A percentile compares a stretch with the other conserved stretches of the same genome.
phyloP scores from a whole-genome alignment of 2,329 filamentous ascomycete genomes.

The Coniella vitis region DNA sequence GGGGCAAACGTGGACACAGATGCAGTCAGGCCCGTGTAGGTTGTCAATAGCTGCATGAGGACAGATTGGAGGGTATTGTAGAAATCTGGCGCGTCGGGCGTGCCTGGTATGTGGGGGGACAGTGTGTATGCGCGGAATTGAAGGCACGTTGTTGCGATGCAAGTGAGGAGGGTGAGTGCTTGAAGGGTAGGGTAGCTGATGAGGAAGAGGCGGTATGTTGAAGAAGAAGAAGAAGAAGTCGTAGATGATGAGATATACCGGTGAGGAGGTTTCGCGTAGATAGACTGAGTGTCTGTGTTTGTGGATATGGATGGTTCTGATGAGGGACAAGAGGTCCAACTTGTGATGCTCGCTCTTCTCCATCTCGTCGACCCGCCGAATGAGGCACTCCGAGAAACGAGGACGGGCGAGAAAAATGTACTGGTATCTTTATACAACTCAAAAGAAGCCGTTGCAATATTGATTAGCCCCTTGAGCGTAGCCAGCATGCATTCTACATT shows the following conservation, averaged over 20 bases:
- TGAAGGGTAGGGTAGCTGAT: conserved; percentile 7
- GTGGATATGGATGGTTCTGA: too few species aligned
- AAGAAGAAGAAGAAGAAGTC: too few species aligned
- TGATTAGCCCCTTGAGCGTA: background rate
- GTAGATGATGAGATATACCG: too few species aligned
- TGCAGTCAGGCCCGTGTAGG: conserved; percentile 3
- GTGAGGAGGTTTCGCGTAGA: too few species aligned
- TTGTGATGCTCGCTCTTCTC: too few species aligned
- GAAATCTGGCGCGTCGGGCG: background rate
- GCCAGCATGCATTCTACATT: conserved; percentile 6
- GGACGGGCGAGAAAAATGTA: too few species aligned
- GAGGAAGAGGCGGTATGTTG: too few species aligned
- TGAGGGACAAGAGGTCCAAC: too few species aligned
- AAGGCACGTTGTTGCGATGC: conserved; percentile 1
- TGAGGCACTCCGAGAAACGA: too few species aligned
- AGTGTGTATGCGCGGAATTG: conserved; percentile 5
- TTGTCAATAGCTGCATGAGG: conserved; percentile 8
- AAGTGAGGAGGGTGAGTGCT: conserved; percentile 5
- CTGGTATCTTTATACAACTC: background rate
- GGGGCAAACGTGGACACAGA: too few species aligned
- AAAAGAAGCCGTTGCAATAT: background rate
- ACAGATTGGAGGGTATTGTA: conserved; percentile 3
- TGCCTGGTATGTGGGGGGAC: background rate
- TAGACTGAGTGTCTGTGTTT: too few species aligned
- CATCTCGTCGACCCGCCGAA: background rate